phyloP scores from a whole-genome alignment of 441 rosid genomes.

The Erodium moschatum region DNA sequence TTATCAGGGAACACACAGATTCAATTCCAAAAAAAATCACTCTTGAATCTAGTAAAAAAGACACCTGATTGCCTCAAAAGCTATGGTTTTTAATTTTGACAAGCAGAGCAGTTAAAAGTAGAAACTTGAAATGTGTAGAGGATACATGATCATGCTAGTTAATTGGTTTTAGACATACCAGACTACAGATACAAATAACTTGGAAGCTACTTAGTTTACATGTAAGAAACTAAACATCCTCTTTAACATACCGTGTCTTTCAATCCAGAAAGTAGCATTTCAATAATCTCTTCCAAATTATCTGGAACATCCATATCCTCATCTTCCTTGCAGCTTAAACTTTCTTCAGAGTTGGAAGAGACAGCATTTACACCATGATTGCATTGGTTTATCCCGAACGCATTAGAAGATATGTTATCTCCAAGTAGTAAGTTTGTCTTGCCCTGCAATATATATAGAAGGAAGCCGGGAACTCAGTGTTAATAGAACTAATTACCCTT shows the following conservation, averaged over 20 bases:
- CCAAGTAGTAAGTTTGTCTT: conserved; percentile 50
- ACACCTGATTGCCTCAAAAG: background rate
- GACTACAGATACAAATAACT: background rate
- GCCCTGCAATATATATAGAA: conserved; percentile 38
- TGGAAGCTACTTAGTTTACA: background rate
- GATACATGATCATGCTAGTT: background rate
- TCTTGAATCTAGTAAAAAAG: no score
- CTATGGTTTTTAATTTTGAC: background rate
- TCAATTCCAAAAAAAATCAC: no score
- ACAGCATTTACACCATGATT: conserved; percentile 24
- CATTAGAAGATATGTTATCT: conserved; percentile 38
- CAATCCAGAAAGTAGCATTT: conserved; percentile 74
- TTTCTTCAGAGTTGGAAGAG: conserved; percentile 28
- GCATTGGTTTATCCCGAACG: conserved; percentile 29
- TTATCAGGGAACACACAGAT: no score
- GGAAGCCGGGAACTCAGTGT: conserved; percentile 14
- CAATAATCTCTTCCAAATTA: conserved; percentile 76
- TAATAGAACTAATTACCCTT: background rate
- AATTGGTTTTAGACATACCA: background rate
- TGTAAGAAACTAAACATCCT: conserved; percentile 21
- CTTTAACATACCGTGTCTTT: conserved; percentile 67
- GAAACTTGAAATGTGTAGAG: background rate
- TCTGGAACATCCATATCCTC: conserved; percentile 88
- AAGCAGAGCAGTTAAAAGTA: background rate
- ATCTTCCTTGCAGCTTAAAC: conserved; percentile 35